phyloP scores from a whole-genome alignment of 2,329 filamentous ascomycete genomes.

The Aspergillus glaucus region DNA sequence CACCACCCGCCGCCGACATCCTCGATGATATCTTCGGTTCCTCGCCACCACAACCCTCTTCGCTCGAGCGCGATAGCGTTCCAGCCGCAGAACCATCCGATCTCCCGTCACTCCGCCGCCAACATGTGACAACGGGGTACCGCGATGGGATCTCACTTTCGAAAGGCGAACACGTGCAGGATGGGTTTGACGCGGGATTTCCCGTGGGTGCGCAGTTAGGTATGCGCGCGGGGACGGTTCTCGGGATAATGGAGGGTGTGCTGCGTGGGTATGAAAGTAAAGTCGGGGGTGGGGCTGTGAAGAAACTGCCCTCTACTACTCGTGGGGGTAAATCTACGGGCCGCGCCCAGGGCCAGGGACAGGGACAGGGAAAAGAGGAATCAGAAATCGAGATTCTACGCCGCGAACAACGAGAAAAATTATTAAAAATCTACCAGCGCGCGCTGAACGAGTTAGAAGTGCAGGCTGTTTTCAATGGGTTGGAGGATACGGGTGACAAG shows the following conservation, averaged over 20 bases:
- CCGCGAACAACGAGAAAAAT: constrained; percentile 29
- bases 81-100: constrained; percentile 52
- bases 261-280: constrained; percentile 30
- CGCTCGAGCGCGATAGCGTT: background rate
- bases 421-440: constrained; percentile 28
- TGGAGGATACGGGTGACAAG: constrained; percentile 4
- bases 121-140: constrained; percentile 81
- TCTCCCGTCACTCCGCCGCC: constrained; percentile 64
- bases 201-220: constrained; percentile 76
- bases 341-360: too few relatives aligned
- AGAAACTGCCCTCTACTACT: constrained; percentile 10
- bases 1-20: constrained; percentile 14
- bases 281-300: constrained; percentile 20
- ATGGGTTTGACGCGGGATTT: constrained; percentile 88
- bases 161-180: constrained; percentile 72
- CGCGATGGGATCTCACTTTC: constrained; percentile 74
- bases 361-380: too few relatives aligned
- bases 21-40: constrained; percentile 40
- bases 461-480: constrained; percentile 53
- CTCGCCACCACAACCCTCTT: constrained; percentile 21
- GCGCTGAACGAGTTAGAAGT: constrained; percentile 58
- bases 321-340: constrained; percentile 6
- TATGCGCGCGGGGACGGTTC: constrained; percentile 62
- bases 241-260: constrained; percentile 73
- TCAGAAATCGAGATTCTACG: constrained; percentile 18